Conservation (phyloP, 306 rosid species). For the Cicer arietinum region DNA sequence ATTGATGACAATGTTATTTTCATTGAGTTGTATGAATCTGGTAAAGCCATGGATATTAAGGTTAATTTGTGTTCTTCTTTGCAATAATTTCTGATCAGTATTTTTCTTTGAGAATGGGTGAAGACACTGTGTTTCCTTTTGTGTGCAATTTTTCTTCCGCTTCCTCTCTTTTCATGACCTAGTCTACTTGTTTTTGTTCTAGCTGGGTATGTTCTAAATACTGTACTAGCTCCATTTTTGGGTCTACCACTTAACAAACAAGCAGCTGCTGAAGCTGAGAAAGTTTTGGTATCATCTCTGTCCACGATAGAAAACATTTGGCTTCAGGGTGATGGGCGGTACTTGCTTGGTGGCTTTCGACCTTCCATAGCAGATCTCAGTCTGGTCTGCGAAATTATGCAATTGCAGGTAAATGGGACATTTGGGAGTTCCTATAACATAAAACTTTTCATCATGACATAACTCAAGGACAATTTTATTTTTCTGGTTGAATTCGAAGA, state of each 20-base stretch:
- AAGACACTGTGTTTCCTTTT: slow-evolving; percentile 23
- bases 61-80: slow-evolving; percentile 27
- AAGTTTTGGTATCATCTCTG: slow-evolving; percentile 67
- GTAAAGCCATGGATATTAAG: not conserved
- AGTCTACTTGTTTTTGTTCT: slow-evolving; percentile 45
- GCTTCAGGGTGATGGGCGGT: slow-evolving; percentile 71
- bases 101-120: slow-evolving; percentile 18
- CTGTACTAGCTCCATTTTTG: slow-evolving; percentile 70
- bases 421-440: slow-evolving; percentile 9
- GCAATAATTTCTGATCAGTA: slow-evolving; percentile 1
- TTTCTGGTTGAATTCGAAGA: slow-evolving; percentile 35
- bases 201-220: slow-evolving; percentile 59
- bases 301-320: slow-evolving; percentile 73
- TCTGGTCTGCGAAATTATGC: slow-evolving; percentile 80
- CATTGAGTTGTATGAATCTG: slow-evolving; percentile 5
- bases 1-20: slow-evolving; percentile 26
- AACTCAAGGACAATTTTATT: not conserved
- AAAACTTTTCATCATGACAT: slow-evolving; percentile 23
- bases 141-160: slow-evolving; percentile 22
- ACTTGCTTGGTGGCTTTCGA: slow-evolving; percentile 71
- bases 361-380: slow-evolving; percentile 89
- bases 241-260: slow-evolving; percentile 61
- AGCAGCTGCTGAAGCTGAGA: slow-evolving; percentile 79
- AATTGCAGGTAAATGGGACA: slow-evolving; percentile 70
- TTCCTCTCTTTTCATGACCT: slow-evolving; percentile 40